phyloP scores from a whole-genome alignment of 2,329 filamentous ascomycete species.

The Colletotrichum sojae region DNA sequence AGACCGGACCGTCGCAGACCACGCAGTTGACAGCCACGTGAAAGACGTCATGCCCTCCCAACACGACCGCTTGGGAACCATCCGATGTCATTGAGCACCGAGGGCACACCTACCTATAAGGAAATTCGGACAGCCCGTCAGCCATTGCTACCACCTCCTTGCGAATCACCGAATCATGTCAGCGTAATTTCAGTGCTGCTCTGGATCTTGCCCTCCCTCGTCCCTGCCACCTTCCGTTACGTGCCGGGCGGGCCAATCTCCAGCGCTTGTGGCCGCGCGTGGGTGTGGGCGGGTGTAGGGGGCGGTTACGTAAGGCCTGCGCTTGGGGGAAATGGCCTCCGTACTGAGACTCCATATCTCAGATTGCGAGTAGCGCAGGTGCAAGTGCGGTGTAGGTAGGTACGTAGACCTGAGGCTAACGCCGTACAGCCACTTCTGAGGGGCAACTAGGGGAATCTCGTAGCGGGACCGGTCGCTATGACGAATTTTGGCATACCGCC shows the following conservation, averaged over 20 bases:
- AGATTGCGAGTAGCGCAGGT: conserved; percentile 11
- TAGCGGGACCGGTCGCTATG: conserved; percentile 40
- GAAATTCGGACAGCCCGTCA: neutral
- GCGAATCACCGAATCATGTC: neutral
- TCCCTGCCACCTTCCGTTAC: neutral
- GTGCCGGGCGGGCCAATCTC: conserved; percentile 23
- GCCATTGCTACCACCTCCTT: conserved; percentile 4
- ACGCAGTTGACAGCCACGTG: neutral
- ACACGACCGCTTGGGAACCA: neutral
- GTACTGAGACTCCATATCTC: conserved; percentile 30
- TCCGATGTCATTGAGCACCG: conserved; percentile 1
- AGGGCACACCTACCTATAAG: too few species aligned
- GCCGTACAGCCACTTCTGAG: conserved; percentile 14
- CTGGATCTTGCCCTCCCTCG: neutral
- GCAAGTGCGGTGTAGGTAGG: conserved; percentile 37
- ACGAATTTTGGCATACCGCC: conserved; percentile 40
- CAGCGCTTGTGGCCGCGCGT: conserved; percentile 25
- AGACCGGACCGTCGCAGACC: conserved; percentile 11
- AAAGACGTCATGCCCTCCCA: neutral
- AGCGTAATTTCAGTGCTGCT: neutral
- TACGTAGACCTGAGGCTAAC: conserved; percentile 9
- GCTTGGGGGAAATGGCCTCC: conserved; percentile 6
- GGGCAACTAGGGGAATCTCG: conserved; percentile 35
- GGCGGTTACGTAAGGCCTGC: conserved; percentile 29
- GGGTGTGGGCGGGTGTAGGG: neutral